Conservation (phyloP, 768 basidiomycete genomes). For the Lentinula detonsa region DNA sequence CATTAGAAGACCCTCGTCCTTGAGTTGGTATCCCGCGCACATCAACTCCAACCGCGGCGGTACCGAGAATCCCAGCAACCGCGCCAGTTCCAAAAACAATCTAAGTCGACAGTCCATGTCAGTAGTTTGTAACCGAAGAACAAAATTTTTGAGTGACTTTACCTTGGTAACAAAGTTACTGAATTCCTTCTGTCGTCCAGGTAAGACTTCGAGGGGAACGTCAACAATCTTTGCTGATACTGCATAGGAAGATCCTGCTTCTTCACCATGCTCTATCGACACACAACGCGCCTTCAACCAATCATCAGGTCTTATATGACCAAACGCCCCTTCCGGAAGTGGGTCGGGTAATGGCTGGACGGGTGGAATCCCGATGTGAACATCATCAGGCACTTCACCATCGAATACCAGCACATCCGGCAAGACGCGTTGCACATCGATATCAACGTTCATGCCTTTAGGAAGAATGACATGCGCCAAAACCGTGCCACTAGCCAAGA, state of each 20-base stretch:
- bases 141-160: conserved; percentile 1
- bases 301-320: conserved; percentile 61
- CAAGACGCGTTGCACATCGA: conserved; percentile 58
- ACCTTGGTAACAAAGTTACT: conserved; percentile 77
- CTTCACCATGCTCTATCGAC: conserved; percentile 34
- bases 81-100: conserved; percentile 71
- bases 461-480: conserved; percentile 64
- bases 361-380: conserved; percentile 24
- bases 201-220: conserved; percentile 71
- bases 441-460: conserved; percentile 55
- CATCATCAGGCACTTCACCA: conserved; percentile 46
- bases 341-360: conserved; percentile 56
- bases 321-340: conserved; percentile 68
- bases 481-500: conserved; percentile 69
- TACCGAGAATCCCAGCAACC: conserved; percentile 60
- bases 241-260: conserved; percentile 46
- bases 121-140: neutral
- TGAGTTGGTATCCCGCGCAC: conserved; percentile 57
- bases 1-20: conserved; percentile 24
- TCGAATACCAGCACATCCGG: conserved; percentile 80
- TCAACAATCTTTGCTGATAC: conserved; percentile 66
- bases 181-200: conserved; percentile 72
- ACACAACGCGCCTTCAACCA: conserved; percentile 52
- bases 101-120: conserved; percentile 24
- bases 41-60: conserved; percentile 51